phyloP scores from a whole-genome alignment of 768 basidiomycete genomes.

The Pisolithus marmoratus region DNA sequence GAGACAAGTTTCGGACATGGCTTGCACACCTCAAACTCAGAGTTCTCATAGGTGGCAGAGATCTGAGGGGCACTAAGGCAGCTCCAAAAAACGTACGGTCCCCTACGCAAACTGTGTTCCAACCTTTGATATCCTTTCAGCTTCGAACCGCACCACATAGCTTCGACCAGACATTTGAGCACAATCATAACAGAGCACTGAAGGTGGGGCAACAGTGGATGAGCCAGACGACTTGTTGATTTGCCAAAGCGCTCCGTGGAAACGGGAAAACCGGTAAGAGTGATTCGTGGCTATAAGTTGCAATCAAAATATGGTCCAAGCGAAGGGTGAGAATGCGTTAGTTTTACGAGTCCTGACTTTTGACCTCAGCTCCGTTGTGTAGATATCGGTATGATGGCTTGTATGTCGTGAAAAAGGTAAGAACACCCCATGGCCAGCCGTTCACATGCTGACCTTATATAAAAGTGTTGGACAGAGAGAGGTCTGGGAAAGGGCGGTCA shows the following conservation, averaged over 20 bases:
- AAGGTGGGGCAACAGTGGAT: conserved; percentile 33
- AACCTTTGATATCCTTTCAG: conserved; percentile 30
- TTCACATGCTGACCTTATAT: background rate
- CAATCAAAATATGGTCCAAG: conserved; percentile 68
- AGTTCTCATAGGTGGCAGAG: conserved; percentile 61
- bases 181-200: conserved; percentile 63
- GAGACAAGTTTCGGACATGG: background rate
- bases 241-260: conserved; percentile 60
- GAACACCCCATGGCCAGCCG: conserved; percentile 1
- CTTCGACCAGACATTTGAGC: conserved; percentile 76
- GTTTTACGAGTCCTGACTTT: background rate
- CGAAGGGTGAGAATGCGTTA: conserved; percentile 50
- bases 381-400: conserved; percentile 92
- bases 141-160: conserved; percentile 88
- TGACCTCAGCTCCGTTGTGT: background rate
- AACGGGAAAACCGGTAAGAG: conserved; percentile 76
- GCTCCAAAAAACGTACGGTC: conserved; percentile 75
- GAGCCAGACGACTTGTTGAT: background rate
- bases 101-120: background rate
- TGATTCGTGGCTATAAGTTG: conserved; percentile 72
- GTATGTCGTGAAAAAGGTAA: conserved; percentile 70
- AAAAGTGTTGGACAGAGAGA: conserved; percentile 67
- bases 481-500: conserved; percentile 66
- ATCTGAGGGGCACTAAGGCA: conserved; percentile 77
- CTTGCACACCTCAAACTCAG: background rate